Percentiles rank a stretch among this genome's conserved stretches.
These are phyloP conservation scores for Boletus rubropictus DNA, from an alignment of 768 basidiomycete genomes.

Conservation along the genomic window DNA sequence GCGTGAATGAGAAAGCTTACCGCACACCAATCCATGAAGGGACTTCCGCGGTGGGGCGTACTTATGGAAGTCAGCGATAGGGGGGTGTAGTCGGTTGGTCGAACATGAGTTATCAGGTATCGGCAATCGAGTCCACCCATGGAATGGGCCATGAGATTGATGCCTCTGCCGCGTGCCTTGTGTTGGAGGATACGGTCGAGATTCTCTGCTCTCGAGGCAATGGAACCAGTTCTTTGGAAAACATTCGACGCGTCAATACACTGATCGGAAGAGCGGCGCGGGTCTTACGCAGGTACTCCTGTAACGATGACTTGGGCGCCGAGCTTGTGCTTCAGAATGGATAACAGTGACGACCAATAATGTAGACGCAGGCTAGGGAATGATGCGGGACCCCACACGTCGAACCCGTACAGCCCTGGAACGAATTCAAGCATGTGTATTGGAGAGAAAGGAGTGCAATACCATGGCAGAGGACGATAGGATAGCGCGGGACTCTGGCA, in stretches of 20 bases:
- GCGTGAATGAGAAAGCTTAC: conserved; percentile 38
- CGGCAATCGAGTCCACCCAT: conserved; percentile 98
- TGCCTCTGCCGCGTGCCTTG: conserved; percentile 64
- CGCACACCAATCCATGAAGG: conserved; percentile 99
- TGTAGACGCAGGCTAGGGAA: conserved; percentile 84
- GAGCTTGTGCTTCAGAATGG: conserved; percentile 69
- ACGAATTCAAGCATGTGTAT: not conserved
- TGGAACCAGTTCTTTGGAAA: conserved; percentile 73
- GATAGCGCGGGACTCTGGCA: conserved; percentile 73
- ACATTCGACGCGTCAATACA: not conserved
- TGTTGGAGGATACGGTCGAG: conserved; percentile 67
- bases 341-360: conserved; percentile 90
- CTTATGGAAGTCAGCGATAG: conserved; percentile 83
- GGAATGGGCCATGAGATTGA: conserved; percentile 94
- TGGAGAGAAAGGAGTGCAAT: not conserved
- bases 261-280: not conserved
- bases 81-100: conserved; percentile 77
- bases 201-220: conserved; percentile 70
- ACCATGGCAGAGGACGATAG: conserved; percentile 97
- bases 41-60: conserved; percentile 93
- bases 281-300: conserved; percentile 79
- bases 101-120: conserved; percentile 82
- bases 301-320: conserved; percentile 96
- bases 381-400: conserved; percentile 75
- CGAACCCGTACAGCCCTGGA: conserved; percentile 90